Conservation (phyloP, 1,284 basidiomycete genomes). For the Apiotrichum veenhuisii region DNA sequence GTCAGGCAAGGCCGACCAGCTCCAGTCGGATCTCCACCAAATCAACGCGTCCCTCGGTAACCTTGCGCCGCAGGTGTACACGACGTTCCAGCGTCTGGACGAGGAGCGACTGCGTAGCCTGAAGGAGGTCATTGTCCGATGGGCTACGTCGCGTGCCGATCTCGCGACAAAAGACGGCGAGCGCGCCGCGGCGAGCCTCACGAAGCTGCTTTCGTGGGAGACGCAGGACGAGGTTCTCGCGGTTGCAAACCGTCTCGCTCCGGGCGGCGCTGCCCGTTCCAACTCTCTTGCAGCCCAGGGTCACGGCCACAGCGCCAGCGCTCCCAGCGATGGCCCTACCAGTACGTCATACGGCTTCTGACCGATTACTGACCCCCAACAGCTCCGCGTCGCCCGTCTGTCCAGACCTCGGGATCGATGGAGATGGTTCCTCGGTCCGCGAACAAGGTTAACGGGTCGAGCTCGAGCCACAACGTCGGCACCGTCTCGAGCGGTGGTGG, state of each 20-base stretch:
- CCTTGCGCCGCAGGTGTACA: conserved; percentile 43
- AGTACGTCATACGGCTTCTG: background rate
- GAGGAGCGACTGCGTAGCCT: conserved; percentile 40
- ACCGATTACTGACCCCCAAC: background rate
- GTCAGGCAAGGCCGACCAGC: conserved; percentile 30
- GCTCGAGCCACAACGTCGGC: conserved; percentile 12
- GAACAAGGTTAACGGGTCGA: conserved; percentile 28
- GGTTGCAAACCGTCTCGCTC: conserved; percentile 32
- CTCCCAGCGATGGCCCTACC: background rate
- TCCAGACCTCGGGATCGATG: background rate
- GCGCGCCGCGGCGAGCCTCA: conserved; percentile 39
- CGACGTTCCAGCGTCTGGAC: conserved; percentile 45
- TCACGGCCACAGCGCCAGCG: background rate
- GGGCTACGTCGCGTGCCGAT: conserved; percentile 46
- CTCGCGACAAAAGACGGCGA: conserved; percentile 41
- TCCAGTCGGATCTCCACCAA: conserved; percentile 35
- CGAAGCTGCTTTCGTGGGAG: conserved; percentile 44
- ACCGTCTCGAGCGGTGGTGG: conserved; percentile 5
- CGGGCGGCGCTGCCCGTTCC: conserved; percentile 16
- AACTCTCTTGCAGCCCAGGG: background rate
- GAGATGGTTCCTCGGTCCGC: conserved; percentile 33
- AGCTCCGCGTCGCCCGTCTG: conserved; percentile 10
- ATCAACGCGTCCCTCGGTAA: conserved; percentile 32
- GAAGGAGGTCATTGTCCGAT: conserved; percentile 48
- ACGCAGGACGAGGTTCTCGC: conserved; percentile 35